Evolutionary conservation across 257 asterid species (phyloP).

Genomic region (Coffea canephora): DNA sequence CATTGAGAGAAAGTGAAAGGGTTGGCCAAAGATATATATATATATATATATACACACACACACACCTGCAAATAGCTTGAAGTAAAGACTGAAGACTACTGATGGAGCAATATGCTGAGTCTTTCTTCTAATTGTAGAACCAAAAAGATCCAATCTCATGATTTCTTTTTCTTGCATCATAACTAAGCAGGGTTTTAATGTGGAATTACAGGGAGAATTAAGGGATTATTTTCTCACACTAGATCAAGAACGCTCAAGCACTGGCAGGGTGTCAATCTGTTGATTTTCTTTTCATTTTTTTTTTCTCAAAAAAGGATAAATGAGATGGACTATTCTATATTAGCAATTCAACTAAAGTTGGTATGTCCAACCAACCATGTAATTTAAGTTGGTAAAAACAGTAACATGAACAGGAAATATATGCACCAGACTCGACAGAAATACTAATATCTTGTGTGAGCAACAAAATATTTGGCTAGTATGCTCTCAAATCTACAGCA

Average conservation of each 20-base stretch:
- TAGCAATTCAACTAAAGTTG: not conserved
- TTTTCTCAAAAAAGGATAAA: no score
- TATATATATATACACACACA: slow-evolving; percentile 14
- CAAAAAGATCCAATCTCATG: not conserved
- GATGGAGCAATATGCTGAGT: slow-evolving; percentile 26
- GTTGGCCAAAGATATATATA: slow-evolving; percentile 39
- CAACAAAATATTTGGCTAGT: not conserved
- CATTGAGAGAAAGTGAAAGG: slow-evolving; percentile 52
- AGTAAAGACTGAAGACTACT: slow-evolving; percentile 35
- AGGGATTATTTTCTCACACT: no score
- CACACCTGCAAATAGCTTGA: slow-evolving; percentile 46
- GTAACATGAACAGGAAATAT: no score
- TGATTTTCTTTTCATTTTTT: no score
- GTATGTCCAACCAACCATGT: no score
- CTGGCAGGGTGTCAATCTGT: not conserved
- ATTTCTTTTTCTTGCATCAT: not conserved
- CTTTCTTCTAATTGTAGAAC: not conserved
- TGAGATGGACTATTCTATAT: not conserved
- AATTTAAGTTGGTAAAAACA: no score
- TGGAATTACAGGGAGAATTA: not conserved
- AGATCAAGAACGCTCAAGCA: not conserved
- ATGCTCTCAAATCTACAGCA: not conserved
- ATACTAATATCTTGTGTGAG: no score
- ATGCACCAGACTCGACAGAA: no score
- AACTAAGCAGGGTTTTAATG: not conserved